Percentiles rank a stretch among this genome's conserved stretches.
These are phyloP conservation scores for Aspergillus panamensis DNA, from an alignment of 495 filamentous ascomycete species.

Conservation along the genomic window DNA sequence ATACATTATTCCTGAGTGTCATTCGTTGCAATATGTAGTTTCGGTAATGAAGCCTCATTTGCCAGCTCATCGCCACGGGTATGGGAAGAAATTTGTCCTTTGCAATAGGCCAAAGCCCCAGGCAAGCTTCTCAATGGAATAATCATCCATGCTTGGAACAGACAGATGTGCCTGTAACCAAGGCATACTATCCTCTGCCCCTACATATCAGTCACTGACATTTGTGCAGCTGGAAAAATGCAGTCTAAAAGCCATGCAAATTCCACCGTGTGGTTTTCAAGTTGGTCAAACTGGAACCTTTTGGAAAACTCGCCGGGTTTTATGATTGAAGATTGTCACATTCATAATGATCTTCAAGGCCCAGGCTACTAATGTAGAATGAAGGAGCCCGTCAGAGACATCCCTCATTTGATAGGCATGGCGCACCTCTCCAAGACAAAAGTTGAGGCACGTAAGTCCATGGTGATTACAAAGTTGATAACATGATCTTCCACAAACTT, in stretches of 20 bases:
- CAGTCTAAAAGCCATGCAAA: constrained; percentile 76
- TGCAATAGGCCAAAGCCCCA: constrained; percentile 98
- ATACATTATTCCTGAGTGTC: no score
- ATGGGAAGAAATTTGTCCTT: constrained; percentile 70
- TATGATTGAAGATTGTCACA: constrained; percentile 81
- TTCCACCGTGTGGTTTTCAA: constrained; percentile 73
- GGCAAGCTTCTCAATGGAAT: constrained; percentile 89
- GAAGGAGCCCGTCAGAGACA: constrained; percentile 67
- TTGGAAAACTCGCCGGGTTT: constrained; percentile 73
- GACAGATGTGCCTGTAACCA: constrained; percentile 84
- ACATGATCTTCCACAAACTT: constrained; percentile 87
- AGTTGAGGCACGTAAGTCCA: constrained; percentile 81
- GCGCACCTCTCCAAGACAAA: constrained; percentile 69
- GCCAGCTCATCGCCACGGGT: constrained; percentile 72
- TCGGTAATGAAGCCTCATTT: constrained; percentile 96
- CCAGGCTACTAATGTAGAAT: constrained; percentile 71
- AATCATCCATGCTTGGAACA: constrained; percentile 80
- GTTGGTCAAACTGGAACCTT: constrained; percentile 61
- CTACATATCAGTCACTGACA: constrained; percentile 12
- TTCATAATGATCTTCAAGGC: constrained; percentile 78
- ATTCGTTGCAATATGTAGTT: constrained; percentile 58
- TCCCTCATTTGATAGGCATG: constrained; percentile 79
- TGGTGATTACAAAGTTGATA: constrained; percentile 98
- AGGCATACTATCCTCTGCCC: constrained; percentile 54
- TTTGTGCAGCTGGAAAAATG: constrained; percentile 68